Conservation (phyloP, 1,284 basidiomycete species). For the Ceratobasidium sp. region DNA sequence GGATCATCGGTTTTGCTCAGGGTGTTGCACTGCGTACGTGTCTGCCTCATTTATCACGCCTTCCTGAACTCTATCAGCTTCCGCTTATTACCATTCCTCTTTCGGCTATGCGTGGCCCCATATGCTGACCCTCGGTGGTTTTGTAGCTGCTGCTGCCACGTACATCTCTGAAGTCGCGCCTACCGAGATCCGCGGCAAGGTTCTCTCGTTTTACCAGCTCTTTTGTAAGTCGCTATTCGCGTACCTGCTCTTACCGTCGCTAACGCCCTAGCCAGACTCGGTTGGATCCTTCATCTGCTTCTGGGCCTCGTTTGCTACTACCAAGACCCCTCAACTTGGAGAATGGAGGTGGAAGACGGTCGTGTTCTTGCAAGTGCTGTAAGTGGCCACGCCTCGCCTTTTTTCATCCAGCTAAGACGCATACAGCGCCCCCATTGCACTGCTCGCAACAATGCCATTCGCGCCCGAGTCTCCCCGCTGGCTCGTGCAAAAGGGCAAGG, state of each 20-base stretch:
- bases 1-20: conserved; percentile 40
- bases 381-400: conserved; percentile 2
- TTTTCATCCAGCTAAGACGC: background rate
- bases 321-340: conserved; percentile 45
- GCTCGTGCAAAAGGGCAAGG: conserved; percentile 33
- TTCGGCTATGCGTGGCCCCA: background rate
- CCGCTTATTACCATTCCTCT: conserved; percentile 1
- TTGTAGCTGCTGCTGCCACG: conserved; percentile 36
- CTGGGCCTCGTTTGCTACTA: conserved; percentile 44
- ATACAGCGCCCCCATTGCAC: conserved; percentile 33
- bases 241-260: background rate
- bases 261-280: conserved; percentile 14
- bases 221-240: conserved; percentile 23
- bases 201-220: conserved; percentile 43
- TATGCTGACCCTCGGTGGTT: background rate
- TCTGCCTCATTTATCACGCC: background rate
- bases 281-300: conserved; percentile 44
- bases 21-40: conserved; percentile 40
- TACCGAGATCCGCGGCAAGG: conserved; percentile 43
- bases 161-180: conserved; percentile 43
- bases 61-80: conserved; percentile 19
- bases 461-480: conserved; percentile 43
- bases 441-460: conserved; percentile 34
- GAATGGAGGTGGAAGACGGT: conserved; percentile 46
- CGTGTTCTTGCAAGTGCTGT: conserved; percentile 47